Base-by-base conservation (phyloP, 73 alveolate genomes). In the Paramecium sexaurelia region DNA sequence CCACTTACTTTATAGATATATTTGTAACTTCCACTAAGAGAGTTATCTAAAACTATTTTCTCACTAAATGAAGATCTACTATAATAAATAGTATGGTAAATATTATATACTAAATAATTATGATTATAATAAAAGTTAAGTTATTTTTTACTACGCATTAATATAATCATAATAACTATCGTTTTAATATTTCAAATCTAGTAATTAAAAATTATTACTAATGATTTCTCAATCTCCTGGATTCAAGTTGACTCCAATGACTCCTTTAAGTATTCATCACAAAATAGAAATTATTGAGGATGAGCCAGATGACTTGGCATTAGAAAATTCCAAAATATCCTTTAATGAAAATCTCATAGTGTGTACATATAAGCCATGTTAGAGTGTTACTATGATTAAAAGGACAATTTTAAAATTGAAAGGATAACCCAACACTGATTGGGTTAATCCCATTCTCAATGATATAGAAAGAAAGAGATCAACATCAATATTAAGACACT, bases 261-360 rank as follows among this genome's bases (percentile, higher is more conserved):
- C 57, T 11, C 56, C 86, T 4, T 71, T 71, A 40, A 37, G 56
- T 15, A 36, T 71, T 36, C 86, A 71, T 37, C 86, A 71, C 26
- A 71, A 71, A 71, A 51, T 51, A 22, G 56, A 71, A 19, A 22
- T 71, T n/a, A n/a, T 35, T 32, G 86, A 71, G 35, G 55, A 32
- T 27, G 86, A 71, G 35, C 86, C 86, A 6, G 86, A 71, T 71
- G 86, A 71, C 55, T 37, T 71, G 15, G 86, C 32, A 0, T 20
- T 71, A 36, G 55, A 71, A 9, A 29, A 29, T 11, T 35, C 86
- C 15, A 32, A 71, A 35, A 71, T 71, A 71, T 32, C 56, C 17
- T 71, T 71, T 36, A 71, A 71, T 37, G 86, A 71, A 35, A 37
- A 71, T 8, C 86, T 71, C 17, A 37, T 71, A 11, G 86, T 71